phyloP scores from a whole-genome alignment of 805 yeast genomes.

The Wickerhamia fluorescens region DNA sequence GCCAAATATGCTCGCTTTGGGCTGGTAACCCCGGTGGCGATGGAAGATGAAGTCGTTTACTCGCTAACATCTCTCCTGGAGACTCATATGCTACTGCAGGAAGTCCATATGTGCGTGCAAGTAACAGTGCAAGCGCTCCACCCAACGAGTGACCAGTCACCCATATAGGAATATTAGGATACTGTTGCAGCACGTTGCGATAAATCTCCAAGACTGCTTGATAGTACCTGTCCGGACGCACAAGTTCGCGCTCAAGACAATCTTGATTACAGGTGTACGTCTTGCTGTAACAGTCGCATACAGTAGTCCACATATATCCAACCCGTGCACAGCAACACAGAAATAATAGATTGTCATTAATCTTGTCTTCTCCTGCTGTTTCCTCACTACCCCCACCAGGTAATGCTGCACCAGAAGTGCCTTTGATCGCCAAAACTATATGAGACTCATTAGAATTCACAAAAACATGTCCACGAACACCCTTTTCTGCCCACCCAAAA shows the following conservation, averaged over 20 bases:
- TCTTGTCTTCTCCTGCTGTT: slow-evolving; percentile 73
- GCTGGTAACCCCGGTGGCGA: slow-evolving; percentile 84
- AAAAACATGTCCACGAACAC: slow-evolving; percentile 88
- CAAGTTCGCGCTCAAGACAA: slow-evolving; percentile 73
- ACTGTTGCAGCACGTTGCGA: slow-evolving; percentile 56
- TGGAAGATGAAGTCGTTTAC: slow-evolving; percentile 81
- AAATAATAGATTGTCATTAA: slow-evolving; percentile 81
- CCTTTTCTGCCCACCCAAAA: slow-evolving; percentile 84
- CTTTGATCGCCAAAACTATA: slow-evolving; percentile 79
- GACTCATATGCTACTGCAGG: slow-evolving; percentile 91
- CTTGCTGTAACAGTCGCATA: slow-evolving; percentile 84
- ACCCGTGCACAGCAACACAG: slow-evolving; percentile 96
- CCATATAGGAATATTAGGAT: slow-evolving; percentile 77
- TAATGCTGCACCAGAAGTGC: slow-evolving; percentile 77
- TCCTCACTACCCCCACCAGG: slow-evolving; percentile 48
- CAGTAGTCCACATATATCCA: slow-evolving; percentile 87
- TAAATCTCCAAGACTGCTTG: slow-evolving; percentile 73
- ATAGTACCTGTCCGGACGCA: slow-evolving; percentile 74
- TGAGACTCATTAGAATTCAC: slow-evolving; percentile 47
- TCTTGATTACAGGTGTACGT: slow-evolving; percentile 84
- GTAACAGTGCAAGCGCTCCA: slow-evolving; percentile 71
- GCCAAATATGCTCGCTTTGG: slow-evolving; percentile 82
- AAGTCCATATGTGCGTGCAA: slow-evolving; percentile 84
- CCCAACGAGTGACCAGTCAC: slow-evolving; percentile 94
- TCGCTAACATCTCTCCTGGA: slow-evolving; percentile 85